Evolutionary conservation across 2,329 filamentous ascomycete genomes (phyloP).

Genomic region (Ophiostoma sp.): DNA sequence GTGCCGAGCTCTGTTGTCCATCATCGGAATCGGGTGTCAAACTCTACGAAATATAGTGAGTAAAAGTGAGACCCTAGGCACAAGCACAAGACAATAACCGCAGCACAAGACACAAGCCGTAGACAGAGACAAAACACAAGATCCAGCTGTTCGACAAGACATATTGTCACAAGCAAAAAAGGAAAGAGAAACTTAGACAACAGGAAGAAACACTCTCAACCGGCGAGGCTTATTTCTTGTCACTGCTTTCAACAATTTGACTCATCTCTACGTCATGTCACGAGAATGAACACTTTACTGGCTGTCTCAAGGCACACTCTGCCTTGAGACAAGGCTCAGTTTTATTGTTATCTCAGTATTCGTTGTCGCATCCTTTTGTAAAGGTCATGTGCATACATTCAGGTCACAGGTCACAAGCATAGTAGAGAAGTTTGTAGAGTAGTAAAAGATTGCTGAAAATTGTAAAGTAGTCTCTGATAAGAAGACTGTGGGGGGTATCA

Average conservation of each 20-base stretch:
- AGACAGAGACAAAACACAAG: not conserved
- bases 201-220: not conserved
- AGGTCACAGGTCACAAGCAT: not conserved
- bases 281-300: not conserved
- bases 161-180: not conserved
- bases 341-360: not conserved
- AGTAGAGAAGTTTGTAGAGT: not conserved
- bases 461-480: not conserved
- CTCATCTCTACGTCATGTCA: not conserved
- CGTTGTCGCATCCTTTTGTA: not conserved
- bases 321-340: slow-evolving; percentile 7
- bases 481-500: slow-evolving; percentile 17
- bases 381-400: not conserved
- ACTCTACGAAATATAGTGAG: too few relatives aligned
- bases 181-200: not conserved
- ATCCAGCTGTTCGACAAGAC: not conserved
- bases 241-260: not conserved
- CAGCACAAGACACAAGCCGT: not conserved
- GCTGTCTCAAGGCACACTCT: not conserved
- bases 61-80: not conserved
- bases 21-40: not conserved
- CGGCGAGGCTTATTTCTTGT: not conserved
- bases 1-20: not conserved
- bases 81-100: not conserved
- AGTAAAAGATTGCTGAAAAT: not conserved